Percentiles rank a stretch among this genome's conserved stretches.
These are phyloP conservation scores for Zalaria obscura DNA, from an alignment of 2,329 filamentous ascomycete species.

Conservation along the genomic window DNA sequence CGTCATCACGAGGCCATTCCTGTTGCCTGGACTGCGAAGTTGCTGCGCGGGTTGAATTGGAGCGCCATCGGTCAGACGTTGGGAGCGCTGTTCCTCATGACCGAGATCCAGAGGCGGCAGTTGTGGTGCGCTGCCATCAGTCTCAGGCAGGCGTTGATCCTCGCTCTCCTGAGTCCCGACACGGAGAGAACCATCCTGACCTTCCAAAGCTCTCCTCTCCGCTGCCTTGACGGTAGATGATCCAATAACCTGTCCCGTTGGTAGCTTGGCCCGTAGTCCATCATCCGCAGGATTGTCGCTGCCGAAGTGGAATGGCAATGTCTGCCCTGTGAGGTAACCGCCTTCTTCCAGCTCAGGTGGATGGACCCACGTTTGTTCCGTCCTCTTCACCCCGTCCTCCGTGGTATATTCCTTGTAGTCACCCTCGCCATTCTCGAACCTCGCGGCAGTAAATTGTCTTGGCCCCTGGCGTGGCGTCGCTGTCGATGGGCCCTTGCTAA, in stretches of 20 bases:
- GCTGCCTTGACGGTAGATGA: too few species aligned
- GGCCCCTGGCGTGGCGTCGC: slow-evolving; percentile 7
- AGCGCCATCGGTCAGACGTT: too few species aligned
- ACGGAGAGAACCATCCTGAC: too few species aligned
- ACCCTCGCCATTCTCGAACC: slow-evolving; percentile 24
- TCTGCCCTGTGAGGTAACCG: slow-evolving; percentile 18
- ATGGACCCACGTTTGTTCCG: slow-evolving; percentile 31
- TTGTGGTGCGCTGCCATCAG: too few species aligned
- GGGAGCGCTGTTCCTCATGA: too few species aligned
- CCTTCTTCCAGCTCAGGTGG: slow-evolving; percentile 25
- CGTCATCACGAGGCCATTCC: too few species aligned
- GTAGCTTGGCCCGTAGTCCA: slow-evolving; percentile 10
- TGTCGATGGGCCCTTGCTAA: slow-evolving; percentile 12
- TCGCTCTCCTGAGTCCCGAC: too few species aligned
- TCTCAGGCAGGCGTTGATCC: too few species aligned
- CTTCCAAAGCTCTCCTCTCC: too few species aligned
- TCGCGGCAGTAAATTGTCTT: slow-evolving; percentile 18
- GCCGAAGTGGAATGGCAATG: slow-evolving; percentile 16
- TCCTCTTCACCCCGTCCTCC: slow-evolving; percentile 25
- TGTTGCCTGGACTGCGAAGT: too few species aligned
- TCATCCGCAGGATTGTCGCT: slow-evolving; percentile 9
- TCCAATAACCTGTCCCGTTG: slow-evolving; percentile 9
- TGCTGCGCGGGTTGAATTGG: too few species aligned
- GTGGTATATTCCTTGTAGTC: slow-evolving; percentile 24
- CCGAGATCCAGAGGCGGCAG: too few species aligned